Base-by-base conservation (phyloP, 495 filamentous ascomycete genomes). In the Lophiotrema nucula region DNA sequence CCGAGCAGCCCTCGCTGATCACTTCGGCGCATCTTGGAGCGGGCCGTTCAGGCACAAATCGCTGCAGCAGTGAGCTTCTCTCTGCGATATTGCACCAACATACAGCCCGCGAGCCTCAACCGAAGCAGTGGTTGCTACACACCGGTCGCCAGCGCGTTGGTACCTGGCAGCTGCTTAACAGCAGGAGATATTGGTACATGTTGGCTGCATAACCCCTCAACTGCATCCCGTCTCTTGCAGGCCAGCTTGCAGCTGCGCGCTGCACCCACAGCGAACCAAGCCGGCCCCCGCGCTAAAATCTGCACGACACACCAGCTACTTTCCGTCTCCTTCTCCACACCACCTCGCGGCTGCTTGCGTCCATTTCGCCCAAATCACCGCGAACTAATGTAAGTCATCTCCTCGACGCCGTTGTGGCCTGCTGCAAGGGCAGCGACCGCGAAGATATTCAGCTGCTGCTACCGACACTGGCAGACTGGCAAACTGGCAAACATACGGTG, bases 251-350 rank as follows among this genome's bases (percentile, higher is more conserved):
- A 56, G 54, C 46, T 43, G 6, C 55, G 15, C 15, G 23, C 21
- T 19, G 28, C 26, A 19, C 24, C 19, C 43, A 18, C 21, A n/a
- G 11, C 21, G 3, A 23, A 41, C 28, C 57, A 42, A 47, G 28
- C 42, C 41, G 41, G 49, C 57, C 57, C 57, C 27, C 56, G 22
- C 42, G 50, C 57, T 53, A 53, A 54, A 48, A 37, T 56, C 47
- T 59, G 56, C 56, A 59, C 56, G 56, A 42, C 54, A 59, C 56
- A 51, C 10, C 19, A 13, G 8, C 39, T 49, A 42, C 38, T 47
- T 44, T 44, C 43, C 43, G 33, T n/a, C 38, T 23, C 45, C 28
- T 57, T 49, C 38, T 50, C 55, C 55, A 51, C 54, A 41, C 55
- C 38, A 56, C 44, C 38, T 42, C 55, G 1, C 56, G 39, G 47